Evolutionary conservation across 106 monocot species (phyloP).

Genomic region (Platanthera guangdongensis): DNA sequence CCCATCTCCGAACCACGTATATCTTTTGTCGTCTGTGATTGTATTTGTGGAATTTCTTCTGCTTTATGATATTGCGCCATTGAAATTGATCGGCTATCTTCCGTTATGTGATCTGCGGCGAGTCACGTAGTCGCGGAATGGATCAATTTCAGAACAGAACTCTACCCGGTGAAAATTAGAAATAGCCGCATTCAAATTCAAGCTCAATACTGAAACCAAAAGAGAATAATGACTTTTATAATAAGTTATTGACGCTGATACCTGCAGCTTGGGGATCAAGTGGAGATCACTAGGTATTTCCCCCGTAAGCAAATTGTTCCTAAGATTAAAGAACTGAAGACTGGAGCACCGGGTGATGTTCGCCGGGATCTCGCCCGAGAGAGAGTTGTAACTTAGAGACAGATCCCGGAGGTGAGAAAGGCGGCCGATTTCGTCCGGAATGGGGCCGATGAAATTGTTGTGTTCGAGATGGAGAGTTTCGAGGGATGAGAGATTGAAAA

Average conservation of each 20-base stretch:
- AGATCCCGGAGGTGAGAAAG: slow-evolving; percentile 11
- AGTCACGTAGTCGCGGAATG: too few relatives aligned
- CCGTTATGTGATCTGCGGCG: too few relatives aligned
- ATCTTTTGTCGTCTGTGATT: too few relatives aligned
- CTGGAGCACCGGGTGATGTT: slow-evolving; percentile 1
- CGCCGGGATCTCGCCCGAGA: slow-evolving; percentile 12
- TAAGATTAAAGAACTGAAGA: neutral
- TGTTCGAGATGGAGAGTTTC: slow-evolving; percentile 4
- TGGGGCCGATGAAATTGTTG: slow-evolving; percentile 24
- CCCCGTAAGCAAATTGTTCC: slow-evolving; percentile 4
- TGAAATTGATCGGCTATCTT: too few relatives aligned
- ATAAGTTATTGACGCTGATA: neutral
- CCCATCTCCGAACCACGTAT: too few relatives aligned
- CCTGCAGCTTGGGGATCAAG: neutral
- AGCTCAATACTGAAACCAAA: too few relatives aligned
- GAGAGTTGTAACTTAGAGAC: slow-evolving; percentile 19
- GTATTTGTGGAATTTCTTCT: too few relatives aligned
- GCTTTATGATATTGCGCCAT: too few relatives aligned
- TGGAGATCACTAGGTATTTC: slow-evolving; percentile 8
- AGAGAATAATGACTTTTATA: too few relatives aligned
- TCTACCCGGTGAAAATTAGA: too few relatives aligned
- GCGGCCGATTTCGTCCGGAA: slow-evolving; percentile 23
- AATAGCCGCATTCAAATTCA: too few relatives aligned
- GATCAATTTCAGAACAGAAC: too few relatives aligned
- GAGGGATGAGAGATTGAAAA: slow-evolving; percentile 38